Conservation (phyloP, 352 stramenopile genomes). For the Phytophthora fragariae region DNA sequence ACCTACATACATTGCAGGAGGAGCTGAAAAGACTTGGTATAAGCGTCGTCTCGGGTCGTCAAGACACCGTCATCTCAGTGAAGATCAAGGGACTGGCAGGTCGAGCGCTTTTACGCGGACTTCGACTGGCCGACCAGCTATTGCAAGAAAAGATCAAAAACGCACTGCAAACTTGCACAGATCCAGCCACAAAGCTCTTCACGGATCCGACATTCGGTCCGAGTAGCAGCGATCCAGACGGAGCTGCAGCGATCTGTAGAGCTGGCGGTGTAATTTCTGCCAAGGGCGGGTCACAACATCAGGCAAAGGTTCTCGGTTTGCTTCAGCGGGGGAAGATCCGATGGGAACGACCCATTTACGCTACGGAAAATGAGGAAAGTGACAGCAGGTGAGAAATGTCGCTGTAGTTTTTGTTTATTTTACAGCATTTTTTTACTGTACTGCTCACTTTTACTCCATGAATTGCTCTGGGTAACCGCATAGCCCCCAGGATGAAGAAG, state of each 20-base stretch:
- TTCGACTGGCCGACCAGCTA: constrained; percentile 72
- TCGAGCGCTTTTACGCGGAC: constrained; percentile 57
- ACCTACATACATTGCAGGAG: constrained; percentile 71
- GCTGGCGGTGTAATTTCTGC: constrained; percentile 53
- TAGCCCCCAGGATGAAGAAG: constrained; percentile 31
- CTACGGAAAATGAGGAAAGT: constrained; percentile 36
- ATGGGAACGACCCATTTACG: constrained; percentile 82
- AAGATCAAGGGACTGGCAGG: constrained; percentile 79
- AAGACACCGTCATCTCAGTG: constrained; percentile 82
- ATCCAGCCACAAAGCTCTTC: constrained; percentile 66
- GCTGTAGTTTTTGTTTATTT: not conserved
- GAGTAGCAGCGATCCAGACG: constrained; percentile 54
- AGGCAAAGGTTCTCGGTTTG: constrained; percentile 74
- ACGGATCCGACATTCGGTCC: constrained; percentile 88
- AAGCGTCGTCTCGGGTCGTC: constrained; percentile 70
- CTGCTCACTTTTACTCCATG: not conserved
- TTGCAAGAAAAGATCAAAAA: constrained; percentile 81
- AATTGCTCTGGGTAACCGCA: not conserved
- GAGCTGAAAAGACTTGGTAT: constrained; percentile 87
- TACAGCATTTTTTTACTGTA: not conserved
- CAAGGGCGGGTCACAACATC: constrained; percentile 79
- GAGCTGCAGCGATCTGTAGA: constrained; percentile 76
- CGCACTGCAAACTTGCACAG: constrained; percentile 59
- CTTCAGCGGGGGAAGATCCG: constrained; percentile 80
- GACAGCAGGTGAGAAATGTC: constrained; percentile 30